These are phyloP conservation scores for Letharia columbiana DNA, from an alignment of 495 filamentous ascomycete genomes.

Conservation along the genomic window DNA sequence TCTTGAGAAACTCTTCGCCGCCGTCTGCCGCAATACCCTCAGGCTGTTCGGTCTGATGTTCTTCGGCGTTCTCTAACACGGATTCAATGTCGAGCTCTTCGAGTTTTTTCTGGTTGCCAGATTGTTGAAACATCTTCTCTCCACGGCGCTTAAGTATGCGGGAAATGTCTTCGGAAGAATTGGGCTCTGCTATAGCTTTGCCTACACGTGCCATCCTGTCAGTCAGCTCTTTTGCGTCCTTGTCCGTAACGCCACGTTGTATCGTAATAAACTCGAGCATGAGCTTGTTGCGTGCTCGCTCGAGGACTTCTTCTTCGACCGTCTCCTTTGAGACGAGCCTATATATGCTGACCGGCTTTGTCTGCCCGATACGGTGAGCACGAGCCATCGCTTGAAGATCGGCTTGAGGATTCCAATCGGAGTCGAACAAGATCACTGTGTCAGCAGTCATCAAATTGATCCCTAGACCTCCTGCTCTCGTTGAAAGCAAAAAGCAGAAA, in stretches of 20 bases:
- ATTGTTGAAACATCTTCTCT: slow-evolving; percentile 96
- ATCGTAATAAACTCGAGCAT: slow-evolving; percentile 98
- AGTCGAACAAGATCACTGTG: slow-evolving; percentile 96
- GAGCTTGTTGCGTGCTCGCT: slow-evolving; percentile 92
- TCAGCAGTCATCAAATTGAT: slow-evolving; percentile 99
- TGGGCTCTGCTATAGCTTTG: slow-evolving; percentile 55
- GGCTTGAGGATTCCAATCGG: slow-evolving; percentile 98
- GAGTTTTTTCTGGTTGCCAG: slow-evolving; percentile 87
- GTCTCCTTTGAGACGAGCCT: slow-evolving; percentile 94
- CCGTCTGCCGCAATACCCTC: slow-evolving; percentile 87
- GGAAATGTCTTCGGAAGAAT: slow-evolving; percentile 81
- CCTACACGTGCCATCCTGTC: slow-evolving; percentile 54
- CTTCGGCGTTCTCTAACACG: slow-evolving; percentile 89
- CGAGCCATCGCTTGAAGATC: slow-evolving; percentile 98
- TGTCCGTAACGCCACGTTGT: slow-evolving; percentile 89
- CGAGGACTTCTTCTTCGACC: slow-evolving; percentile 94
- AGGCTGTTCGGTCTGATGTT: slow-evolving; percentile 85
- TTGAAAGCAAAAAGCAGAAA: slow-evolving; percentile 94
- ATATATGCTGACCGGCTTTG: slow-evolving; percentile 89
- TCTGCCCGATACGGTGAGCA: slow-evolving; percentile 95
- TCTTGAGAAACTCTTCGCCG: slow-evolving; percentile 85
- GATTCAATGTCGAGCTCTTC: slow-evolving; percentile 98
- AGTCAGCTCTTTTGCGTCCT: slow-evolving; percentile 61
- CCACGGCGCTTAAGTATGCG: slow-evolving; percentile 87
- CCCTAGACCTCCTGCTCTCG: slow-evolving; percentile 87